Percentiles rank a stretch among this genome's conserved stretches.
Conservation (phyloP, 1,139 yeast genomes). For the Arxiozyma slooffiae region DNA sequence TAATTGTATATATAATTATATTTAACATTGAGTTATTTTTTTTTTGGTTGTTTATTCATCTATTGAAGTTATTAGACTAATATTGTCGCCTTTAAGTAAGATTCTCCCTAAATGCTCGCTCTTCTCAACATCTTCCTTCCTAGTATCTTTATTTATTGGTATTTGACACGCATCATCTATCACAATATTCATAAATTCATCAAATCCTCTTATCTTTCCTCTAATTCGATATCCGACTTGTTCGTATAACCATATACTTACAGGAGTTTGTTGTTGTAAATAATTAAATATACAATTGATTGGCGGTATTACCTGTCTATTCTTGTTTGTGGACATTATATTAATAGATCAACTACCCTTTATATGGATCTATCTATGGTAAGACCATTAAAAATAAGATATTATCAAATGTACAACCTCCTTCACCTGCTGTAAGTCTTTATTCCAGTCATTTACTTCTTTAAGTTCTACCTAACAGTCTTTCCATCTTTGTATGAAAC, state of each 20-base stretch:
- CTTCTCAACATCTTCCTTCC: slow-evolving; percentile 22
- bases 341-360: too few relatives aligned
- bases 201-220: slow-evolving; percentile 84
- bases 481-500: too few relatives aligned
- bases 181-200: slow-evolving; percentile 96
- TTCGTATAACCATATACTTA: slow-evolving; percentile 81
- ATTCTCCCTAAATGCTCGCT: slow-evolving; percentile 52
- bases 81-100: slow-evolving; percentile 86
- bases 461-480: too few relatives aligned
- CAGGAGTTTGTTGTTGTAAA: slow-evolving; percentile 70
- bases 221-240: slow-evolving; percentile 70
- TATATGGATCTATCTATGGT: too few relatives aligned
- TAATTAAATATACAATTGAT: slow-evolving; percentile 82
- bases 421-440: too few relatives aligned
- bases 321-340: slow-evolving; percentile 9
- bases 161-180: slow-evolving; percentile 79
- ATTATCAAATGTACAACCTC: too few relatives aligned
- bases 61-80: slow-evolving; percentile 57
- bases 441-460: too few relatives aligned
- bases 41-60: slow-evolving; percentile 5
- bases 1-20: background rate
- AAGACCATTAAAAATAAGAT: too few relatives aligned
- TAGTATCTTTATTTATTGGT: slow-evolving; percentile 31
- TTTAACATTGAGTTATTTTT: background rate
- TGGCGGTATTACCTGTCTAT: slow-evolving; percentile 51